Conservation (phyloP, 2,329 filamentous ascomycete species). For the Raffaelea arxii region DNA sequence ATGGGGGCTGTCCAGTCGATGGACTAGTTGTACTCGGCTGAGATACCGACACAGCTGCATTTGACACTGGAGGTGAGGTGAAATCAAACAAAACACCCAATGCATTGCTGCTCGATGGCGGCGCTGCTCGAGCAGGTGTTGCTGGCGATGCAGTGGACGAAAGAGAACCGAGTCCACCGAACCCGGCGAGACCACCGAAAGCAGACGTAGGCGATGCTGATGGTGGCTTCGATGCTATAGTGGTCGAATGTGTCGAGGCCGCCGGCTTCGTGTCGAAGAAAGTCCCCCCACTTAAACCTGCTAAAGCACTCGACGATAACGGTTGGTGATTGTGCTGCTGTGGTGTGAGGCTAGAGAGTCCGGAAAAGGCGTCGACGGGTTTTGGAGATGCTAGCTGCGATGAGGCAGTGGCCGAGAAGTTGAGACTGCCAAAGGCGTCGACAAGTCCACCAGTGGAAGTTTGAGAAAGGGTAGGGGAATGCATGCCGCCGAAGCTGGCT, state of each 20-base stretch:
- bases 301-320: conserved; percentile 32
- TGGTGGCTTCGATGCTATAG: conserved; percentile 1
- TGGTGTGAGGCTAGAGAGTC: conserved; percentile 15
- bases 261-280: conserved; percentile 74
- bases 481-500: conserved; percentile 58
- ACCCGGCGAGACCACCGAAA: conserved; percentile 51
- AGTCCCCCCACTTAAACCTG: conserved; percentile 57
- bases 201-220: conserved; percentile 7
- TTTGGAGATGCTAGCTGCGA: conserved; percentile 12
- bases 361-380: conserved; percentile 12
- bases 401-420: conserved; percentile 26
- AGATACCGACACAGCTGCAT: conserved; percentile 31
- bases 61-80: conserved; percentile 36
- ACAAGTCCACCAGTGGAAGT: conserved; percentile 12
- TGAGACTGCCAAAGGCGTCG: conserved; percentile 27
- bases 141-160: conserved; percentile 22
- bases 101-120: conserved; percentile 48
- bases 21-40: conserved; percentile 28
- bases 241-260: conserved; percentile 17
- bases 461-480: conserved; percentile 37
- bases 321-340: conserved; percentile 16
- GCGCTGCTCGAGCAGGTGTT: conserved; percentile 27
- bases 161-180: conserved; percentile 11
- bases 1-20: conserved; percentile 21
- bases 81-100: conserved; percentile 80